Base-by-base conservation (phyloP, 2,329 filamentous ascomycete genomes). In the Claviceps sp. region DNA sequence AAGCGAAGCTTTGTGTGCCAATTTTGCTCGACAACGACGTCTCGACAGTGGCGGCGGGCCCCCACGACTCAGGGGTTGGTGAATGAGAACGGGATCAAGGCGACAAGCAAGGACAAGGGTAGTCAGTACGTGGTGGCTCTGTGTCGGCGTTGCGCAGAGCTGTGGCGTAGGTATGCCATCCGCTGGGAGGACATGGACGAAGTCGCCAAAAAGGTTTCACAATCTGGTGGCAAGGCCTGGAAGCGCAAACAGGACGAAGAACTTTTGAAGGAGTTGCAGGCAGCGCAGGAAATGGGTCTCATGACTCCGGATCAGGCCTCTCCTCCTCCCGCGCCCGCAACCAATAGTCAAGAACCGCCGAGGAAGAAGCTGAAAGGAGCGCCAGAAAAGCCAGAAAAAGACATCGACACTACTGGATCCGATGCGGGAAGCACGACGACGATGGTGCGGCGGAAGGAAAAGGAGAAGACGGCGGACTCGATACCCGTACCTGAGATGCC, bases 171-270 rank as follows among this genome's bases (percentile, higher is more conserved):
- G 57, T 98, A 98, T 67, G 91, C 85, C 16, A 88, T 98, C 55
- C 88, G 94, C 58, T 98, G 88, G 82, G 93, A 97, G 67, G 88
- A 95, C 58, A 78, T 89, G 14, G 93, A 97, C 43, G 91, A 97
- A 61, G 79, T 95, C 40, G 81, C 84, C 41, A 95, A 90, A 71
- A 95, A 95, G 70, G 82, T 94, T 43, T 80, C 84, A 1, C 81
- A 85, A 57, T 81, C 83, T 46, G 87, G 88, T 44, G 86, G 86
- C 46, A 84, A 88, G 59, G 85, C 86, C 4, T 90, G 84, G 81
- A 94, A 93, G 70, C 82, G 87, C 54, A 87, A 86, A 63, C 84
- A 95, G 53, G 93, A 98, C 57, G 91, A 97, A 65, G 93, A 97
- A 63, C 73, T 96, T 14, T 72, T 90, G 51, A 85, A 85, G 59